Evolutionary conservation across 129 eudicot genomes (phyloP), one percentile per base, ranked within the genome.

Genomic region (Apium graveolens): DNA sequence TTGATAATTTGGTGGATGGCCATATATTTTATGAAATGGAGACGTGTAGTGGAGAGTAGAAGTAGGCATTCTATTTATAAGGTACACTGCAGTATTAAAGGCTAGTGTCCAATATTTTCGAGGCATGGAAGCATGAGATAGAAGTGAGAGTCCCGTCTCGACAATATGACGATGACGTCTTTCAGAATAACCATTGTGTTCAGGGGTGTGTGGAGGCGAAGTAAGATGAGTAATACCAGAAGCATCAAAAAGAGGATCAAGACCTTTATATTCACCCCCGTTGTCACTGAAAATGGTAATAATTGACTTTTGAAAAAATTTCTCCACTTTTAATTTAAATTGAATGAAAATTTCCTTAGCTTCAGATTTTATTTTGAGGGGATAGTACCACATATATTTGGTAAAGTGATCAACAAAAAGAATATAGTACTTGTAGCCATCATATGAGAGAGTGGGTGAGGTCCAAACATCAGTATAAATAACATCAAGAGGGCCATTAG

Each of bases 171-270:
- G 57, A 38, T 79, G 77, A 10, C 57, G 70, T 3, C 77, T 48
- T 38, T 79, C 78, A 24, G 77, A 71, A 29, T 70, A 70, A 11
- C 78, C 74, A 69, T 69, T 71, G n/a, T 39, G 76, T 1, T 71
- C 48, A 51, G 48, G 48, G 16, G 76, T 71, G 42, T 71, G 48
- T 37, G 46, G 75, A 35, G 45, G 51, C 0, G 48, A 35, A 41
- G 51, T 71, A 13, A 71, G 48, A 21, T 80, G 83, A n/a, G 70
- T 16, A 6, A 80, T 73, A 7, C 74, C 83, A 37, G 55, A 49
- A 29, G 39, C 3, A 2, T 8, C 4, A 51, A 80, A 57, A 12
- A 5, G 0, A 0, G 74, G 48, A 16, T 11, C 18, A 2, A 79
- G 69, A 0, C 75, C 81, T 0, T 11, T 27, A 29, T 45, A 68